Conservation (phyloP, 2,329 filamentous ascomycete genomes). For the Microcyclospora tardicrescens region DNA sequence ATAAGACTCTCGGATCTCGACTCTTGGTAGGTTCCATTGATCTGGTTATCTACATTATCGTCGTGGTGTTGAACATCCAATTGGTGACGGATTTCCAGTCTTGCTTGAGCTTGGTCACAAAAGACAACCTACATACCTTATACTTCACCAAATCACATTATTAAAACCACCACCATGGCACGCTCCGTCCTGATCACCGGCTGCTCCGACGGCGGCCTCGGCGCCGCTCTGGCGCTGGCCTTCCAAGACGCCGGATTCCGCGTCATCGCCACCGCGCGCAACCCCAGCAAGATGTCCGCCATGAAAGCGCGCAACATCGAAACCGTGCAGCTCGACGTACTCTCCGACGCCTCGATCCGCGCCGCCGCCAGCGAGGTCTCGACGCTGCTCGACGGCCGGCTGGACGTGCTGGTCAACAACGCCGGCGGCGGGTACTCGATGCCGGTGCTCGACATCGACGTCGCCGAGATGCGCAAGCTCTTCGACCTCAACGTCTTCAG, state of each 20-base stretch:
- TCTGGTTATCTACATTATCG: too few species aligned
- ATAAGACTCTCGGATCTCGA: too few species aligned
- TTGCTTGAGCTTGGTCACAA: too few species aligned
- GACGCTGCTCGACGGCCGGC: slow-evolving; percentile 14
- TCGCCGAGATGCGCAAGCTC: slow-evolving; percentile 30
- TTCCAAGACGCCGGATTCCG: slow-evolving; percentile 26
- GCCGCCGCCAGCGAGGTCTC: slow-evolving; percentile 19
- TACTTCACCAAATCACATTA: too few species aligned
- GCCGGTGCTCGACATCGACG: slow-evolving; percentile 16
- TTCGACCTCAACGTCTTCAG: slow-evolving; percentile 42
- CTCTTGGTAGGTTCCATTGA: too few species aligned
- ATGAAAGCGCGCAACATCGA: slow-evolving; percentile 5
- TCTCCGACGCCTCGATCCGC: slow-evolving; percentile 23
- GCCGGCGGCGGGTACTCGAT: slow-evolving; percentile 26
- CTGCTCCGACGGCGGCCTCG: slow-evolving; percentile 29
- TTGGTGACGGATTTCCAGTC: too few species aligned
- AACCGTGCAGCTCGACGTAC: slow-evolving; percentile 30
- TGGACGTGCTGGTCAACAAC: slow-evolving; percentile 38
- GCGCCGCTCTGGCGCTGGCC: slow-evolving; percentile 26
- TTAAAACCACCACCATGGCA: neutral
- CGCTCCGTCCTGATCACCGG: slow-evolving; percentile 17
- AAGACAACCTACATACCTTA: too few species aligned
- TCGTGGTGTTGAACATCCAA: too few species aligned
- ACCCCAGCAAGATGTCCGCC: slow-evolving; percentile 21
- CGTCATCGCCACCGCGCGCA: slow-evolving; percentile 32